phyloP scores from a whole-genome alignment of 225 moss, liverwort and hornwort species.

The Sphagnum contortum region DNA sequence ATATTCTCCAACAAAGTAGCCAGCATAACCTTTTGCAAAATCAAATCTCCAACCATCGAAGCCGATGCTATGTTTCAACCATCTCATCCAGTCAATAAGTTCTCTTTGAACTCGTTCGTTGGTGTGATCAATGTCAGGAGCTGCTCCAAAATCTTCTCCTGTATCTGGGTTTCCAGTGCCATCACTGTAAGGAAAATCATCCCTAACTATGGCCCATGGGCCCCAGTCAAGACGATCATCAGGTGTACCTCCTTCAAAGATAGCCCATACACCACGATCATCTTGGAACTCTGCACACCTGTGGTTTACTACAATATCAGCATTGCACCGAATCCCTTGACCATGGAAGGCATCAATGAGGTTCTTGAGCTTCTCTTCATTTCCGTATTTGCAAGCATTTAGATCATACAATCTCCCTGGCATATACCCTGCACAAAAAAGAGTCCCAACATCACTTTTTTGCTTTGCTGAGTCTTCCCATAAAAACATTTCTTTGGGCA shows the following conservation, averaged over 20 bases:
- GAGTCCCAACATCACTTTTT: too few relatives aligned
- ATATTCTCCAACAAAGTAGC: conserved; percentile 65
- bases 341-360: conserved; percentile 50
- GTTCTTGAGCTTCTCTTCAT: conserved; percentile 52
- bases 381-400: conserved; percentile 69
- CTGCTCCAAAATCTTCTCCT: conserved; percentile 78
- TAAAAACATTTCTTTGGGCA: too few relatives aligned
- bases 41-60: conserved; percentile 93
- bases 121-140: conserved; percentile 90
- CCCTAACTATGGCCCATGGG: conserved; percentile 62
- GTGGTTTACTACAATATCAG: conserved; percentile 83
- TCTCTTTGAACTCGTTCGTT: conserved; percentile 69
- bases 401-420: conserved; percentile 76
- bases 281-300: conserved; percentile 54
- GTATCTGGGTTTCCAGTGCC: conserved; percentile 69
- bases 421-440: conserved; percentile 55
- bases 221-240: conserved; percentile 92
- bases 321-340: conserved; percentile 49
- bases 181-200: conserved; percentile 48
- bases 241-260: conserved; percentile 76
- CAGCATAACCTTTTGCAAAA: conserved; percentile 81
- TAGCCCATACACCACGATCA: conserved; percentile 64
- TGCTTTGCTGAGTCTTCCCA: too few relatives aligned
- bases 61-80: conserved; percentile 68
- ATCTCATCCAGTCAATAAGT: conserved; percentile 59